Evolutionary conservation across 148 eudicot genomes (phyloP).

Genomic region (Vaccinium myrtillus): DNA sequence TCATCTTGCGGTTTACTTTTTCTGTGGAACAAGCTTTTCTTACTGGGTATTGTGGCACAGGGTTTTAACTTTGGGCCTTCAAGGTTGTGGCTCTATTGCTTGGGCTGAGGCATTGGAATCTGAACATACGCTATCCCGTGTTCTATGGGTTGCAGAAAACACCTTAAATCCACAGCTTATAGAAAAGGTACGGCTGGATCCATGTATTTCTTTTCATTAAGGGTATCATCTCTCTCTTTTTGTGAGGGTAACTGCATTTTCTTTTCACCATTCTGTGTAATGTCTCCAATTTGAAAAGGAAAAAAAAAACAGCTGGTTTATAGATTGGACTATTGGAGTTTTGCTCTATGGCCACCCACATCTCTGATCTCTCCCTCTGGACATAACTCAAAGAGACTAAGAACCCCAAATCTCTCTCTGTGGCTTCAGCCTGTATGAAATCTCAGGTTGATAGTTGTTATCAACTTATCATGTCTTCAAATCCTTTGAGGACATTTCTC

Average conservation of each 20-base stretch:
- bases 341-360: background rate
- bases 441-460: background rate
- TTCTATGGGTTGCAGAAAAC: slow-evolving; percentile 87
- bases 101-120: slow-evolving; percentile 81
- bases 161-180: slow-evolving; percentile 71
- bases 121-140: slow-evolving; percentile 61
- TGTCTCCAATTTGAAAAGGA: background rate
- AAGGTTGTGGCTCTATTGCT: slow-evolving; percentile 54
- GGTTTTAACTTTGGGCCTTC: slow-evolving; percentile 76
- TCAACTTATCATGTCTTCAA: background rate
- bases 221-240: background rate
- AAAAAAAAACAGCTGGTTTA: background rate
- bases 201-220: background rate
- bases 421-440: background rate
- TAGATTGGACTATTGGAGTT: background rate
- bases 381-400: background rate
- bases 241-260: background rate
- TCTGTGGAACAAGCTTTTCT: slow-evolving; percentile 2
- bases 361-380: background rate
- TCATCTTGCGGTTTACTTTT: background rate
- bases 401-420: background rate
- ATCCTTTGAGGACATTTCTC: background rate
- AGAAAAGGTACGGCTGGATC: slow-evolving; percentile 51
- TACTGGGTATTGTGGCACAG: slow-evolving; percentile 32
- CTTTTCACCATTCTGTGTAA: background rate